Evolutionary conservation across 164 flowering plant species (phyloP).

Genomic region (Vitis cinerea): DNA sequence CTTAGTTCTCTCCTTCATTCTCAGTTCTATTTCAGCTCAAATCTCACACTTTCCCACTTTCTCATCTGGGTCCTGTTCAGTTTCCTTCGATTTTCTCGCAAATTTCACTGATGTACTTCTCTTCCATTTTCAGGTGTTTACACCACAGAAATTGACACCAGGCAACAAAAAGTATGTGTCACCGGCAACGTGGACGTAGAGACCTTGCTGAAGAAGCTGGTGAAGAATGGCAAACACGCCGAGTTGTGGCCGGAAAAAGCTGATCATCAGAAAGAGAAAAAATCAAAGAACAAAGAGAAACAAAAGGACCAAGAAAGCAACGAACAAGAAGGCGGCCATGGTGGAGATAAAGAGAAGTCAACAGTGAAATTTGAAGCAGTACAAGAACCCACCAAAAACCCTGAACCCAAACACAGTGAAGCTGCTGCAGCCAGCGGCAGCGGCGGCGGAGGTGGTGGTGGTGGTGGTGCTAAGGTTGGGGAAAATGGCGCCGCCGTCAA

Average conservation of each 20-base stretch:
- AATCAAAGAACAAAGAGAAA: slow-evolving; percentile 30
- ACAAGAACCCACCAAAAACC: background rate
- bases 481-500: background rate
- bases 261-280: slow-evolving; percentile 19
- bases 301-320: slow-evolving; percentile 13
- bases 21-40: background rate
- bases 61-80: background rate
- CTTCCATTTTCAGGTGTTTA: slow-evolving; percentile 42
- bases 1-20: background rate
- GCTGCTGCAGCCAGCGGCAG: slow-evolving; percentile 9
- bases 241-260: slow-evolving; percentile 54
- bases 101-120: background rate
- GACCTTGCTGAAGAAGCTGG: slow-evolving; percentile 42
- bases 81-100: background rate
- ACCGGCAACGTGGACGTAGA: slow-evolving; percentile 44
- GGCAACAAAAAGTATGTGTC: slow-evolving; percentile 52
- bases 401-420: slow-evolving; percentile 1
- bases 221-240: slow-evolving; percentile 53
- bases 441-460: slow-evolving; percentile 6
- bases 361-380: slow-evolving; percentile 19
- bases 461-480: background rate
- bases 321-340: slow-evolving; percentile 13
- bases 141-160: slow-evolving; percentile 35
- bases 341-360: slow-evolving; percentile 14
- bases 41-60: background rate